Evolutionary conservation across 2,329 filamentous ascomycete genomes (phyloP).

Genomic region (Cladophialophora bantiana): DNA sequence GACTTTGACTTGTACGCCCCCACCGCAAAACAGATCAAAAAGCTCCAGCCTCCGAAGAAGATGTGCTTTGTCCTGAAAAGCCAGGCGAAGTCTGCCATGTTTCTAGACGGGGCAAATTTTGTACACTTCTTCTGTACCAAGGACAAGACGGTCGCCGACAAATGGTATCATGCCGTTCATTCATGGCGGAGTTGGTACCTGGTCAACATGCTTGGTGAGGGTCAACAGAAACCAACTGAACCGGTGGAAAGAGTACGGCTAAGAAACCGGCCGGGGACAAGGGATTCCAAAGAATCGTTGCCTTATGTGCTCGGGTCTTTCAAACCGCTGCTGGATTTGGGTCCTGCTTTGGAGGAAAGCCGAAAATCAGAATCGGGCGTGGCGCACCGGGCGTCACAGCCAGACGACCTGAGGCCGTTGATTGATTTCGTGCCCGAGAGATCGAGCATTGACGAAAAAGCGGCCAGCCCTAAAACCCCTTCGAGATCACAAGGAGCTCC

Average conservation of each 20-base stretch:
- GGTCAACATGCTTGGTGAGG: slow-evolving; percentile 71
- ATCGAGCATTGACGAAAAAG: slow-evolving; percentile 19
- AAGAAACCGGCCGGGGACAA: slow-evolving; percentile 23
- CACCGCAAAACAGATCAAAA: slow-evolving; percentile 71
- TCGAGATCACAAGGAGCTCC: slow-evolving; percentile 13
- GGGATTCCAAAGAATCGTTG: slow-evolving; percentile 57
- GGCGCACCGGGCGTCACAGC: slow-evolving; percentile 23
- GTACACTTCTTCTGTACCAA: slow-evolving; percentile 91
- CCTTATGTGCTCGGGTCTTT: slow-evolving; percentile 71
- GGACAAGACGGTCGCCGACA: slow-evolving; percentile 69
- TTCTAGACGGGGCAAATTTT: slow-evolving; percentile 81
- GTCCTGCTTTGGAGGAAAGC: slow-evolving; percentile 37
- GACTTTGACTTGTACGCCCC: slow-evolving; percentile 92
- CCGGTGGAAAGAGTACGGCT: slow-evolving; percentile 9
- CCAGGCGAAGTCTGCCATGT: slow-evolving; percentile 85
- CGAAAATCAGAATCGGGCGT: background rate
- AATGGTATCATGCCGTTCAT: slow-evolving; percentile 76
- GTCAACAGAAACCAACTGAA: slow-evolving; percentile 45
- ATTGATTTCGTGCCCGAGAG: slow-evolving; percentile 27
- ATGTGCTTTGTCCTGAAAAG: slow-evolving; percentile 89
- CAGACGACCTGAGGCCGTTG: slow-evolving; percentile 24
- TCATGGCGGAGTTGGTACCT: slow-evolving; percentile 92
- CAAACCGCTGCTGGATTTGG: slow-evolving; percentile 70
- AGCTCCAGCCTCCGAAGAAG: slow-evolving; percentile 82
- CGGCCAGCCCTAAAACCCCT: slow-evolving; percentile 12